These are phyloP conservation scores for Onygenales sp. DNA, from an alignment of 2,329 filamentous ascomycete species.

Conservation along the genomic window DNA sequence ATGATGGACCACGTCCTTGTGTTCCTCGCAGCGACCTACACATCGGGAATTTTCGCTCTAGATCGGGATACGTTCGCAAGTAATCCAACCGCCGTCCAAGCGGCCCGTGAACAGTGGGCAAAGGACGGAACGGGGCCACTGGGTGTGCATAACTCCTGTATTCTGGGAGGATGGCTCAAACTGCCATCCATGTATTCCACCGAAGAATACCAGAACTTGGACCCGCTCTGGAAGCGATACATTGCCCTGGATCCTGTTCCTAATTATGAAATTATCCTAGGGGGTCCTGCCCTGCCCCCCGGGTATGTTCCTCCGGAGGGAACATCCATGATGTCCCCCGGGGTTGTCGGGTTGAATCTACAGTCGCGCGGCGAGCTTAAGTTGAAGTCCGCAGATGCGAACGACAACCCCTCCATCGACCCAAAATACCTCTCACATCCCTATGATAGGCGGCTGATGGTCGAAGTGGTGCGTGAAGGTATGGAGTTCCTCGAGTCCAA, in stretches of 20 bases:
- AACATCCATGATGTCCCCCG: neutral
- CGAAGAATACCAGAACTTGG: constrained; percentile 6
- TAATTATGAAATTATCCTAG: constrained; percentile 38
- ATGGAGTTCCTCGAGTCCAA: constrained; percentile 2
- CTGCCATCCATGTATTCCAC: constrained; percentile 21
- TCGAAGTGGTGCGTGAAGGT: constrained; percentile 1
- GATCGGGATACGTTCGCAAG: constrained; percentile 32
- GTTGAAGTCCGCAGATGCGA: constrained; percentile 6
- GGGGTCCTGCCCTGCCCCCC: neutral
- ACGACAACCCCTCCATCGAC: constrained; percentile 5
- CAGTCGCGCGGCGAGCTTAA: constrained; percentile 8
- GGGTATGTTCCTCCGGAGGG: neutral
- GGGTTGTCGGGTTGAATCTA: constrained; percentile 4
- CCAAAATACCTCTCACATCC: constrained; percentile 8
- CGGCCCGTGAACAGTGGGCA: constrained; percentile 35
- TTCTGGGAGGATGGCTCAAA: constrained; percentile 14
- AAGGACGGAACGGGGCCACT: constrained; percentile 22
- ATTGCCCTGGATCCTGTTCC: constrained; percentile 41
- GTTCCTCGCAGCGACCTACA: constrained; percentile 21
- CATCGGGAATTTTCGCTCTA: constrained; percentile 21
- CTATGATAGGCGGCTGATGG: constrained; percentile 5
- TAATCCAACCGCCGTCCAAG: constrained; percentile 28
- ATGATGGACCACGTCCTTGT: constrained; percentile 40
- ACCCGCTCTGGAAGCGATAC: constrained; percentile 26
- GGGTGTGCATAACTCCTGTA: constrained; percentile 15